These are phyloP conservation scores for Davidsoniella neocaledoniae DNA, from an alignment of 2,329 filamentous ascomycete species.

Conservation along the genomic window DNA sequence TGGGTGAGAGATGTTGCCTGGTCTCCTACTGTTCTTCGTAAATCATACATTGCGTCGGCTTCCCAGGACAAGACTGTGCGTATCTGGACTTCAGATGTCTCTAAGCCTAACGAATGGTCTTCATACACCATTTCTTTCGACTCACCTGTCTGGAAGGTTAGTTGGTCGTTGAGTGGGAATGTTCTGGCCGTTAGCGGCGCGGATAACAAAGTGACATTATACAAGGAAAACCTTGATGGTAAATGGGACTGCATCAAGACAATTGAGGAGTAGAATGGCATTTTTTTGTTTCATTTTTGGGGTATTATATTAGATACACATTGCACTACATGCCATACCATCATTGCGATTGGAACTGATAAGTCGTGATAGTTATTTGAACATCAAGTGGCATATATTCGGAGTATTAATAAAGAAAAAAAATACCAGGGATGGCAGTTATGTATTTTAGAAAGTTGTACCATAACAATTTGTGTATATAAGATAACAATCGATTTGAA, in stretches of 20 bases:
- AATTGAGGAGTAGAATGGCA: conserved; percentile 56
- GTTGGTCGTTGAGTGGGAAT: conserved; percentile 95
- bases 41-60: conserved; percentile 90
- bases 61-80: conserved; percentile 94
- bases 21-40: conserved; percentile 87
- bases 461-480: too few relatives aligned
- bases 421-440: not conserved
- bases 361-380: not conserved
- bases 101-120: conserved; percentile 55
- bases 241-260: conserved; percentile 97
- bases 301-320: not conserved
- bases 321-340: not conserved
- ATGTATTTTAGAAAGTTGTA: too few relatives aligned
- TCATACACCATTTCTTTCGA: conserved; percentile 79
- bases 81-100: conserved; percentile 72
- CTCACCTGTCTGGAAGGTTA: conserved; percentile 82
- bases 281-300: not conserved
- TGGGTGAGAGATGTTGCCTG: conserved; percentile 97
- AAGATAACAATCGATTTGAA: too few relatives aligned
- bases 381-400: not conserved
- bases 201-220: conserved; percentile 92
- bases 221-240: conserved; percentile 95
- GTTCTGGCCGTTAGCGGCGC: conserved; percentile 84
- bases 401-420: not conserved
- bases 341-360: not conserved